A percentile compares a stretch with the other conserved stretches of the same genome.
Conservation (phyloP, 2,329 filamentous ascomycete genomes). For the Trichophyton equinum region DNA sequence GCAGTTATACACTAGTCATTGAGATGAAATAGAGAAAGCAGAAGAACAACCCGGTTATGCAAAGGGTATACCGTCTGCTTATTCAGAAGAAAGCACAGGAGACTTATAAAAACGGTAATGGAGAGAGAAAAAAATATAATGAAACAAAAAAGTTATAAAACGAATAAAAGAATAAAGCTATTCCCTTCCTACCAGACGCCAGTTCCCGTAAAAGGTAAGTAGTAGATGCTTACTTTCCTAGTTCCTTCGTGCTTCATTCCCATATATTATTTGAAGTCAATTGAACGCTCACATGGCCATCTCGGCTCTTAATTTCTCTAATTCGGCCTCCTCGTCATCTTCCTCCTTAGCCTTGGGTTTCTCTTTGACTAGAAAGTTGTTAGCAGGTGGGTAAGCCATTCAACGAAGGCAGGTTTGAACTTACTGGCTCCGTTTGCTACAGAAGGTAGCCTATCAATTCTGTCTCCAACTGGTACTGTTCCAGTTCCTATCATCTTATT, state of each 20-base stretch:
- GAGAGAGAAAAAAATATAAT: neutral
- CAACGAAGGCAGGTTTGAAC: constrained; percentile 25
- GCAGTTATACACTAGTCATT: neutral
- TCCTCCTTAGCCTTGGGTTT: constrained; percentile 49
- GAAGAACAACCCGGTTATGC: neutral
- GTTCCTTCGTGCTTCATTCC: neutral
- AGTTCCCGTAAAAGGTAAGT: constrained; percentile 81
- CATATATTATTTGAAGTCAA: neutral
- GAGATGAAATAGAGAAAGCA: neutral
- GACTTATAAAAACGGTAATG: neutral
- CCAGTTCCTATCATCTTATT: constrained; percentile 88
- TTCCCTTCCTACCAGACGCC: constrained; percentile 58
- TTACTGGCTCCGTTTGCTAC: constrained; percentile 64
- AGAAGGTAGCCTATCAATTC: constrained; percentile 60
- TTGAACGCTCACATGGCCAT: constrained; percentile 68
- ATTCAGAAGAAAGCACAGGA: neutral
- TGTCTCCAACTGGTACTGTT: constrained; percentile 64
- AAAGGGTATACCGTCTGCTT: neutral
- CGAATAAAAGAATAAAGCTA: neutral
- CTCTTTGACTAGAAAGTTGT: constrained; percentile 29
- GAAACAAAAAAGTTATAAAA: neutral
- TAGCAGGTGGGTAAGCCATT: neutral
- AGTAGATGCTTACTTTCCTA: constrained; percentile 37
- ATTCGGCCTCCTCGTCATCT: constrained; percentile 91
- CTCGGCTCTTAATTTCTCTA: constrained; percentile 84